Percentiles rank a stretch among this genome's conserved stretches.
These are phyloP conservation scores for Beauveria medogensis DNA, from an alignment of 2,329 filamentous ascomycete genomes.

Conservation along the genomic window DNA sequence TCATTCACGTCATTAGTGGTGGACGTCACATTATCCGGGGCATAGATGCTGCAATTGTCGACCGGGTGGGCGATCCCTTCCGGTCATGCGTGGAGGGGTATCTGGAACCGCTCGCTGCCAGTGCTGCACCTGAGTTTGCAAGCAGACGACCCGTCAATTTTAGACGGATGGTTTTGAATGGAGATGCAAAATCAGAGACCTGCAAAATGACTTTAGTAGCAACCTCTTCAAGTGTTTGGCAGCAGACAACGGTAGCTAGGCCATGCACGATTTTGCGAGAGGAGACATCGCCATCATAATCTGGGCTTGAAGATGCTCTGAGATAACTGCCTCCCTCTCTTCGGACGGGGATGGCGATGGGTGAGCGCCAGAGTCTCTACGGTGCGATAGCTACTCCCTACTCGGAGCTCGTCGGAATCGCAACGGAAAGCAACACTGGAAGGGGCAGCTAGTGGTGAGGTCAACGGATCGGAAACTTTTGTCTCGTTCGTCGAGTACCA, in stretches of 20 bases:
- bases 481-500: background rate
- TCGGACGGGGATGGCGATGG: background rate
- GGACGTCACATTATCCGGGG: slow-evolving; percentile 3
- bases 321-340: background rate
- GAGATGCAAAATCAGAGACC: slow-evolving; percentile 15
- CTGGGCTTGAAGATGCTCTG: background rate
- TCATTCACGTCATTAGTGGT: slow-evolving; percentile 15
- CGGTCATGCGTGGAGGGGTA: slow-evolving; percentile 16
- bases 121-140: slow-evolving; percentile 5
- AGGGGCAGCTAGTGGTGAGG: background rate
- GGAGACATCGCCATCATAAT: slow-evolving; percentile 9
- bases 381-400: background rate
- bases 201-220: slow-evolving; percentile 17
- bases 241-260: slow-evolving; percentile 17
- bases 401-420: background rate
- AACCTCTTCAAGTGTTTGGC: slow-evolving; percentile 18
- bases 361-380: background rate
- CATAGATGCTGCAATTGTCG: slow-evolving; percentile 14
- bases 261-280: slow-evolving; percentile 16
- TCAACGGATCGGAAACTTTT: background rate
- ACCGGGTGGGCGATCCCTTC: slow-evolving; percentile 15
- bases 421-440: background rate
- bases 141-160: slow-evolving; percentile 13
- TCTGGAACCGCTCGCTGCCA: slow-evolving; percentile 15
- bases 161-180: slow-evolving; percentile 6